Base-by-base conservation (phyloP, 169 alveolate species). In the Plasmodium adleri region DNA sequence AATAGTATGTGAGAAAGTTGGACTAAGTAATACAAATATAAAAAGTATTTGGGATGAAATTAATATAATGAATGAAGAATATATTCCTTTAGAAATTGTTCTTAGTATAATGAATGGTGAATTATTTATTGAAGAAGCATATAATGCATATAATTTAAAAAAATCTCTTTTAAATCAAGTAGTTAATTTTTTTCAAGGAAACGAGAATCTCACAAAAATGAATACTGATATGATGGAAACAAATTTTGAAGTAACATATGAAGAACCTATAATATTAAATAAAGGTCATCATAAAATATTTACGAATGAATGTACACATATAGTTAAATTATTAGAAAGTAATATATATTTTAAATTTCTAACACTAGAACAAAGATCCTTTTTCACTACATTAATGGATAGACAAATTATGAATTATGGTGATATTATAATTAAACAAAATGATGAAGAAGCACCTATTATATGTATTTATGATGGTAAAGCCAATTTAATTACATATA, bases 361-460 rank as follows among this genome's bases (percentile, higher is more conserved):
- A 71, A 86, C 92, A n/a, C 1, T 86, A 66, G 83, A 86, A 20
- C 92, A 86, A 73, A 86, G 92, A 72, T 49, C 22, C n/a, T 86
- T 71, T 74, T 70, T 86, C 63, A 24, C 92, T n/a, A 86, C 92
- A 5, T 62, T 86, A 60, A 86, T 86, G 92, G 63, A 86, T 26
- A 73, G 92, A 63, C 20, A 70, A 32, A 32, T 59, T 47, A 32
- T 72, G 76, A 86, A 71, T 0, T 20, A 2, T 17, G 75, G 50
- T n/a, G 76, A 72, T 17, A 43, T 72, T 7, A 3, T 72, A 72
- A 86, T 54, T 22, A 72, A 86, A 17, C 86, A 72, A 49, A 64
- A 74, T 72, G 74, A 71, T 28, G 58, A 26, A 6, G 59, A 71
- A 6, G 45, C 78, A 52, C 76, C 92, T 24, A 86, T 86, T 39